Evolutionary conservation across 768 basidiomycete species (phyloP), one percentile per base, ranked within the genome.

Genomic region (Podaxis sp.): DNA sequence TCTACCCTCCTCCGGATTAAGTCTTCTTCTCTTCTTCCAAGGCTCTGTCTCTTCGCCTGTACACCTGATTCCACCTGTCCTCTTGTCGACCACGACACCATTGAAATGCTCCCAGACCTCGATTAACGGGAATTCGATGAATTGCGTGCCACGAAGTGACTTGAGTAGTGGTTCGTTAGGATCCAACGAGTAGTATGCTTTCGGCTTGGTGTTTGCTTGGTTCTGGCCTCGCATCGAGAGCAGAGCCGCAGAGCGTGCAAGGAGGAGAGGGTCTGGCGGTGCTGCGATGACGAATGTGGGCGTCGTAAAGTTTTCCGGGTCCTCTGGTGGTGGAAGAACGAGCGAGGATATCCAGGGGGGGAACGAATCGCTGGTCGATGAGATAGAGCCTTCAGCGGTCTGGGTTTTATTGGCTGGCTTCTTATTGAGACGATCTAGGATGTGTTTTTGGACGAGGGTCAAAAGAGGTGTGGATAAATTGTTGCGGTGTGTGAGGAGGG

Each of bases 111-210:
- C 83, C 78, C 87, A 88, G 5, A 95, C 72, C 58, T 93, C 88
- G 48, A 96, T 84, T 1, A 86, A 87, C 5, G 94, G 94, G 67
- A 84, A 96, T 71, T 96, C 94, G 35, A 90, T 80, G 71, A 94
- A 93, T 28, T 83, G 76, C 46, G 83, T 89, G 53, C 84, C 73
- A 37, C 75, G 77, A 48, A 96, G 74, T 6, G 80, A 72, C 25
- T 69, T 66, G 9, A 69, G 66, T 27, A 95, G 76, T 23, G 79
- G 70, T 46, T 79, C 65, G 3, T 72, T 69, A 2, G 81, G 73
- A 54, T 90, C 83, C 11, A 94, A 72, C 36, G 79, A 79, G 68
- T 88, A 81, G 69, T 85, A 90, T 5, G 72, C 76, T 54, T 67
- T 66, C 66, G 69, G 75, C 51, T 68, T 56, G 65, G 61, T 13